Conservation (phyloP, 208 protist species). For the Crithidia bombi region DNA sequence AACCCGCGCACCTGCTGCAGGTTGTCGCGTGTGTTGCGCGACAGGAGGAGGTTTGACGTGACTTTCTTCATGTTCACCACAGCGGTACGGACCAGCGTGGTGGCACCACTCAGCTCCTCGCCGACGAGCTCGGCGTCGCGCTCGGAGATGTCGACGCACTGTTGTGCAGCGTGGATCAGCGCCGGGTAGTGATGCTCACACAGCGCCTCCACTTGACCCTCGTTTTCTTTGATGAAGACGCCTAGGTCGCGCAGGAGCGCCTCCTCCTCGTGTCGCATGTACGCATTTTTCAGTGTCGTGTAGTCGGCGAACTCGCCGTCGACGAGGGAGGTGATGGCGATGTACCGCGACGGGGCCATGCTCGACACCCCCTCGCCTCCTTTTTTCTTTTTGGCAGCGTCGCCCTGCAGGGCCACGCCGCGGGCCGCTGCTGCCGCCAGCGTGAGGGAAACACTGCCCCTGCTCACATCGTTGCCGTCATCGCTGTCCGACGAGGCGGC, state of each 20-base stretch:
- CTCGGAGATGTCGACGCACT: slow-evolving; percentile 87
- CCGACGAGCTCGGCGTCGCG: slow-evolving; percentile 83
- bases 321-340: slow-evolving; percentile 84
- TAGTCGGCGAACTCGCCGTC: slow-evolving; percentile 92
- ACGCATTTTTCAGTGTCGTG: slow-evolving; percentile 79
- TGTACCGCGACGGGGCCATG: slow-evolving; percentile 77
- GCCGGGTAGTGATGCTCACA: slow-evolving; percentile 89
- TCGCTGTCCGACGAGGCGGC: slow-evolving; percentile 40
- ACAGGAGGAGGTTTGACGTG: slow-evolving; percentile 63
- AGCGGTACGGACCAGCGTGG: slow-evolving; percentile 61
- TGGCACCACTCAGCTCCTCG: slow-evolving; percentile 84
- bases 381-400: slow-evolving; percentile 31
- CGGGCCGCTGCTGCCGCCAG: slow-evolving; percentile 24
- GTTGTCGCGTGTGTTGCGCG: slow-evolving; percentile 67
- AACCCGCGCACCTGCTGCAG: slow-evolving; percentile 61
- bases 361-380: slow-evolving; percentile 34
- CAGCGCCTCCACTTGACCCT: slow-evolving; percentile 84
- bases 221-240: slow-evolving; percentile 84
- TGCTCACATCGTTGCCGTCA: slow-evolving; percentile 27
- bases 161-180: slow-evolving; percentile 83
- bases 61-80: slow-evolving; percentile 83
- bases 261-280: slow-evolving; percentile 83
- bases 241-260: slow-evolving; percentile 71
- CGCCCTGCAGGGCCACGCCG: slow-evolving; percentile 22
- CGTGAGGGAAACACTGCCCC: slow-evolving; percentile 4